Conservation (phyloP, 2,329 filamentous ascomycete species). For the Grosmannia penicillata region DNA sequence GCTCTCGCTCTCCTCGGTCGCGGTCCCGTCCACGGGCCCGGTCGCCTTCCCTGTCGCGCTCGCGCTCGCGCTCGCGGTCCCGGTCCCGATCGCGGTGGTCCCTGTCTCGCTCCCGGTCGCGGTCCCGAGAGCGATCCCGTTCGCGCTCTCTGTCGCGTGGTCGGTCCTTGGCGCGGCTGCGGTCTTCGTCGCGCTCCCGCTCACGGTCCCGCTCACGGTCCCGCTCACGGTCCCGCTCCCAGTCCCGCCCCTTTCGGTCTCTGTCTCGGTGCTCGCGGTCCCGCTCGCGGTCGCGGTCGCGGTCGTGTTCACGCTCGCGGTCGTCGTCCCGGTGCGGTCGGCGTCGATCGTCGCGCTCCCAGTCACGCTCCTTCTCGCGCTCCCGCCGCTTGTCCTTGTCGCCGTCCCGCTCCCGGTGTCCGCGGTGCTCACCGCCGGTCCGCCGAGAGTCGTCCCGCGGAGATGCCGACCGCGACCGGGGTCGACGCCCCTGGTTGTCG, state of each 20-base stretch:
- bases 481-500: background rate
- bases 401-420: constrained; percentile 12
- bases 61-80: constrained; percentile 3
- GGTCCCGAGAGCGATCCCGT: background rate
- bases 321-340: constrained; percentile 8
- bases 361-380: constrained; percentile 12
- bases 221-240: constrained; percentile 1
- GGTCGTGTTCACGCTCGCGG: constrained; percentile 2
- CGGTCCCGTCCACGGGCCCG: constrained; percentile 2
- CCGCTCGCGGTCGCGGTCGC: background rate
- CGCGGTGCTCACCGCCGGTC: constrained; percentile 21
- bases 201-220: constrained; percentile 4
- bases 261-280: too few species aligned
- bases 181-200: background rate
- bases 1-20: constrained; percentile 2
- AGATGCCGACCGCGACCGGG: background rate
- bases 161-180: constrained; percentile 11
- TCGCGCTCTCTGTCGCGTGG: constrained; percentile 13
- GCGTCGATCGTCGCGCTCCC: constrained; percentile 8
- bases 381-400: background rate
- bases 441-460: background rate
- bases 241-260: too few species aligned
- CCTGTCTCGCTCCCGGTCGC: constrained; percentile 3
- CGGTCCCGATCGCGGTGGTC: constrained; percentile 3
- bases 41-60: background rate